phyloP scores from a whole-genome alignment of 2,329 filamentous ascomycete species.

The Fusarium sp. region DNA sequence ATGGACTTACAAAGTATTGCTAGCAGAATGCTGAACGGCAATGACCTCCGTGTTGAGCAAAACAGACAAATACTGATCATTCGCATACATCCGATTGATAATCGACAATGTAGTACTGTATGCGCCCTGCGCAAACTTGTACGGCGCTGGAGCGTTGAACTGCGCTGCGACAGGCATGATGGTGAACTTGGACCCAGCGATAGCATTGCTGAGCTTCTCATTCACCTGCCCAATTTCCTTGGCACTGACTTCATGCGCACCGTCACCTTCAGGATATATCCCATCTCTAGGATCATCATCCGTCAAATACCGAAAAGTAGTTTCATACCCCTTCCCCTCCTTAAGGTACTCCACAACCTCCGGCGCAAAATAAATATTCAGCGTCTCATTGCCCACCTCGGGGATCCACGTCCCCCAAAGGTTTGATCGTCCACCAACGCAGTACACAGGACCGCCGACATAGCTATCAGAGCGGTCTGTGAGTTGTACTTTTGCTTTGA shows the following conservation, averaged over 20 bases:
- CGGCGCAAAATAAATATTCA: background rate
- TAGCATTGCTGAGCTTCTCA: conserved; percentile 5
- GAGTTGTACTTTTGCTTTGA: conserved; percentile 31
- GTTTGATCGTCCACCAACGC: conserved; percentile 25
- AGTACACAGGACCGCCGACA: conserved; percentile 32
- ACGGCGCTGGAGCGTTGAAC: conserved; percentile 28
- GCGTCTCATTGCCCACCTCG: conserved; percentile 13
- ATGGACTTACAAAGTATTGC: background rate
- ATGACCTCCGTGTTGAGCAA: conserved; percentile 30
- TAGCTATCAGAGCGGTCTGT: conserved; percentile 33
- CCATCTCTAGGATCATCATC: conserved; percentile 12
- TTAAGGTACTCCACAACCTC: conserved; percentile 7
- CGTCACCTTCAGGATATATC: conserved; percentile 14
- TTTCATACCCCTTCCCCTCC: background rate
- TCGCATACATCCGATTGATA: conserved; percentile 39
- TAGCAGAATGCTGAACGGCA: background rate
- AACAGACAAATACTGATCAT: conserved; percentile 28
- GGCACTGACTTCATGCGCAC: conserved; percentile 9
- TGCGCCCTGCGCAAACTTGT: conserved; percentile 30
- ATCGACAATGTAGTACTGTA: conserved; percentile 30
- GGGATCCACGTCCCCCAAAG: conserved; percentile 37
- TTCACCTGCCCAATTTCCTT: conserved; percentile 6
- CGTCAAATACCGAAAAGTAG: conserved; percentile 11
- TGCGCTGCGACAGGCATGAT: conserved; percentile 35
- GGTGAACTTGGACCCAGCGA: background rate